These are phyloP conservation scores for Vaccinium macrocarpon DNA, from an alignment of 148 eudicot species.

Conservation along the genomic window DNA sequence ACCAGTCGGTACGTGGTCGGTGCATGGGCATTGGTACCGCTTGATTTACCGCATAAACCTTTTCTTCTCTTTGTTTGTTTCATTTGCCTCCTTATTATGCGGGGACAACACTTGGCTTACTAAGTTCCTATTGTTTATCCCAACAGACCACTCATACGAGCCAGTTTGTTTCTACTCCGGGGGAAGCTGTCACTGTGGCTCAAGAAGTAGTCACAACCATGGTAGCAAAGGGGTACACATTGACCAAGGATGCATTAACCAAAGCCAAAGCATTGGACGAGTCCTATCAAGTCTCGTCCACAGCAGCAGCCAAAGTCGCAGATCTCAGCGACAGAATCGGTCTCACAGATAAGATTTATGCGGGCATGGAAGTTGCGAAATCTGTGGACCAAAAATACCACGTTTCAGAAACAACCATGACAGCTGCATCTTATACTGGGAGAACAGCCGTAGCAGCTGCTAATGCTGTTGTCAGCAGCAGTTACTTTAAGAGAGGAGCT, in stretches of 20 bases:
- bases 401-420: conserved; percentile 44
- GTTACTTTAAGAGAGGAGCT: conserved; percentile 68
- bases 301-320: conserved; percentile 63
- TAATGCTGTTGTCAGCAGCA: conserved; percentile 66
- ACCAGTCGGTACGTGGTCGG: too few species aligned
- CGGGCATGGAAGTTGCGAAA: conserved; percentile 40
- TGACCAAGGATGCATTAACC: conserved; percentile 54
- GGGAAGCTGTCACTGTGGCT: conserved; percentile 39
- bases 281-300: conserved; percentile 61
- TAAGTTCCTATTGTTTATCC: conserved; percentile 2
- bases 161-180: conserved; percentile 29
- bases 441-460: conserved; percentile 70
- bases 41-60: neutral
- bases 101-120: neutral
- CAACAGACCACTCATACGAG: conserved; percentile 26
- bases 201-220: conserved; percentile 39
- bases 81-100: neutral
- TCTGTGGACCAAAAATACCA: conserved; percentile 34
- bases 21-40: too few species aligned
- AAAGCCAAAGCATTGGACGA: conserved; percentile 78
- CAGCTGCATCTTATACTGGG: conserved; percentile 64
- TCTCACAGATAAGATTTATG: conserved; percentile 54
- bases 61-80: neutral
- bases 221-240: conserved; percentile 34
- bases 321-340: conserved; percentile 71